These are phyloP conservation scores for Oldenlandia corymbosa DNA, from an alignment of 257 asterid species.

Conservation along the genomic window DNA sequence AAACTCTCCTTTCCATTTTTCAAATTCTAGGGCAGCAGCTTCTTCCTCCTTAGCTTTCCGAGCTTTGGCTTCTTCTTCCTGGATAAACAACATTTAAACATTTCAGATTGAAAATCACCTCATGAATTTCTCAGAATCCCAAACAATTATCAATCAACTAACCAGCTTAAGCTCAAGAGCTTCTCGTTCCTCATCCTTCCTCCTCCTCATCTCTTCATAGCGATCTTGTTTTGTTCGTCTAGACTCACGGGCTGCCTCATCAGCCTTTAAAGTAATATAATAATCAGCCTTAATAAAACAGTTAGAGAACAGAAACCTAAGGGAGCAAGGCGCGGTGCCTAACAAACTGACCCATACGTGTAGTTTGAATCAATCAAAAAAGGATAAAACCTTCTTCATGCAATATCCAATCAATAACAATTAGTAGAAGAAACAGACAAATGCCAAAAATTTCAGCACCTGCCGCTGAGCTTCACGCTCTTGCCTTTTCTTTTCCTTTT, in stretches of 20 bases:
- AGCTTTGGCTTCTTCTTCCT: conserved; percentile 97
- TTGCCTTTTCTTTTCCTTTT: conserved; percentile 81
- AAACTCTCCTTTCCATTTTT: conserved; percentile 91
- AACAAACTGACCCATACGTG: neutral
- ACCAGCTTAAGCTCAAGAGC: conserved; percentile 86
- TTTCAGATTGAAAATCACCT: conserved; percentile 4
- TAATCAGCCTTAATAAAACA: conserved; percentile 19
- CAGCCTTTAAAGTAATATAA: conserved; percentile 54
- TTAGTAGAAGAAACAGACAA: neutral
- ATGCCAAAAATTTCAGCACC: conserved; percentile 26
- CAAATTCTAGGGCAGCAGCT: conserved; percentile 87
- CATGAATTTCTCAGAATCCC: conserved; percentile 1
- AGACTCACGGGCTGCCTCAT: conserved; percentile 66
- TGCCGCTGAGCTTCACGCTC: conserved; percentile 94
- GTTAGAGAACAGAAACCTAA: neutral
- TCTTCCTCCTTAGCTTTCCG: conserved; percentile 88
- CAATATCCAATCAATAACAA: neutral
- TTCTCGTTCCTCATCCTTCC: conserved; percentile 96
- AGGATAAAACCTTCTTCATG: neutral
- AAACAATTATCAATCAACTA: conserved; percentile 20
- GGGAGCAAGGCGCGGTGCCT: neutral
- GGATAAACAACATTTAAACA: conserved; percentile 12
- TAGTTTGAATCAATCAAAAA: neutral
- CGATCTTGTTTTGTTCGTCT: conserved; percentile 78
- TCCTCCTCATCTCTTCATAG: conserved; percentile 91